Conservation (phyloP, 2,329 filamentous ascomycete genomes). For the Tolypocladium paradoxum region DNA sequence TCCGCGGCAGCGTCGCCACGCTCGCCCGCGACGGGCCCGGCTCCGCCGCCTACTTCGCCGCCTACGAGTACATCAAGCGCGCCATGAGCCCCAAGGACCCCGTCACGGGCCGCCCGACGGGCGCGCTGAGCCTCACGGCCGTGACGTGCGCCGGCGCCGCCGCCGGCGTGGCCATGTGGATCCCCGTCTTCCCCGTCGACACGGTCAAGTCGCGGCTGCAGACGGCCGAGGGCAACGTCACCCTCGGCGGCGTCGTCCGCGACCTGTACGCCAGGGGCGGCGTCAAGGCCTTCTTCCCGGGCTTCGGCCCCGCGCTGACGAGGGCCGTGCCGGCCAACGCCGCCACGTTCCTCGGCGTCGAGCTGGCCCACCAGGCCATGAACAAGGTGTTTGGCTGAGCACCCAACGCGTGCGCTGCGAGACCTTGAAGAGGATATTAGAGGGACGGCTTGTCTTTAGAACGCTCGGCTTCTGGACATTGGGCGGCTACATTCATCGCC, state of each 20-base stretch:
- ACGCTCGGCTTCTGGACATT: background rate
- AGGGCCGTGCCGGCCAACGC: slow-evolving; percentile 94
- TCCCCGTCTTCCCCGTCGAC: slow-evolving; percentile 94
- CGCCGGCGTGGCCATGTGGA: slow-evolving; percentile 97
- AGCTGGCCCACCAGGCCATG: slow-evolving; percentile 76
- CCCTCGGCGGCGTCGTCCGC: slow-evolving; percentile 66
- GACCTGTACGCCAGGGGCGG: slow-evolving; percentile 79
- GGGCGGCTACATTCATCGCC: background rate
- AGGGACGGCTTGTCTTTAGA: background rate
- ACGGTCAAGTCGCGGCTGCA: slow-evolving; percentile 93
- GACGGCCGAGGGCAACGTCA: slow-evolving; percentile 77
- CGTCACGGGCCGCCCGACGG: slow-evolving; percentile 57
- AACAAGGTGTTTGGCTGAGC: slow-evolving; percentile 53
- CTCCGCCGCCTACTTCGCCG: slow-evolving; percentile 89
- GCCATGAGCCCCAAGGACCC: slow-evolving; percentile 73
- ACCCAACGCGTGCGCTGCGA: background rate
- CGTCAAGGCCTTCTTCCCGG: slow-evolving; percentile 89
- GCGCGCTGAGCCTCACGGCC: slow-evolving; percentile 70
- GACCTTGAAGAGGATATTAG: no score
- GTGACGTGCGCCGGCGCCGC: slow-evolving; percentile 80
- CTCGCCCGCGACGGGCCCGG: slow-evolving; percentile 90
- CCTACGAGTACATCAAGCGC: slow-evolving; percentile 93
- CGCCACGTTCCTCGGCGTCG: slow-evolving; percentile 82
- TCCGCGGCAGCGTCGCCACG: slow-evolving; percentile 82
- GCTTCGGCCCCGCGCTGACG: slow-evolving; percentile 83